These are phyloP conservation scores for Talaromyces trachyspermus DNA, from an alignment of 495 filamentous ascomycete species.

Conservation along the genomic window DNA sequence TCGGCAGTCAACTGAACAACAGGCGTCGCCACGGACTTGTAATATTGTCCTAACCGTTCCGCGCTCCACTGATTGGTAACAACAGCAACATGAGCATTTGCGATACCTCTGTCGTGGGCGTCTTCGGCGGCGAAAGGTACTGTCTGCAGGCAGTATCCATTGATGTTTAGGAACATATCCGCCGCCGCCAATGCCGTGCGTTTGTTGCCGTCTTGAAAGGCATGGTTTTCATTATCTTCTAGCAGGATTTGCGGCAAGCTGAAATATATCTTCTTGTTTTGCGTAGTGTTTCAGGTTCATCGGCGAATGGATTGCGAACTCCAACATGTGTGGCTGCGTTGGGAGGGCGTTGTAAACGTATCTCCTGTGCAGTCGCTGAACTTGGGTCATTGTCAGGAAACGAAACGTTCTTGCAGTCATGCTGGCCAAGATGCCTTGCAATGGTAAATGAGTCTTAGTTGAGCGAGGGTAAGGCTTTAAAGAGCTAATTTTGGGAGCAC, in stretches of 20 bases:
- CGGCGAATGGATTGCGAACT: constrained; percentile 24
- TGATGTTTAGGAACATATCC: constrained; percentile 29
- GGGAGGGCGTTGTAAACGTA: constrained; percentile 10
- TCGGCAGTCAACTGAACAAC: constrained; percentile 12
- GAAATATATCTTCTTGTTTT: constrained; percentile 19
- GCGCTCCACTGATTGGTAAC: constrained; percentile 20
- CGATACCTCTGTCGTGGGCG: constrained; percentile 12
- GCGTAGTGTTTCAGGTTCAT: constrained; percentile 25
- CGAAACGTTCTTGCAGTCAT: constrained; percentile 7
- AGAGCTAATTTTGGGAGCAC: too few species aligned
- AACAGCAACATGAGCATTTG: constrained; percentile 21
- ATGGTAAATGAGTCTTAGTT: too few species aligned
- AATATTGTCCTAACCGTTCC: constrained; percentile 18
- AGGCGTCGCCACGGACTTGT: constrained; percentile 16
- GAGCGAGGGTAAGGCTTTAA: too few species aligned
- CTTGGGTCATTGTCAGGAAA: constrained; percentile 15
- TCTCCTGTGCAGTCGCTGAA: constrained; percentile 13
- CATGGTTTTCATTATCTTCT: constrained; percentile 30
- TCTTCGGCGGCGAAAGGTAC: constrained; percentile 13
- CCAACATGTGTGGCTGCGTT: constrained; percentile 15
- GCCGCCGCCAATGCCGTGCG: constrained; percentile 25
- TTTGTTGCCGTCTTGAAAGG: constrained; percentile 29
- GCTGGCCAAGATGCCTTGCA: too few species aligned
- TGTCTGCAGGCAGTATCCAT: constrained; percentile 21
- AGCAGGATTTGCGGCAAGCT: constrained; percentile 22